These are phyloP conservation scores for Akanthomyces lecanii DNA, from an alignment of 2,329 filamentous ascomycete genomes.

Conservation along the genomic window DNA sequence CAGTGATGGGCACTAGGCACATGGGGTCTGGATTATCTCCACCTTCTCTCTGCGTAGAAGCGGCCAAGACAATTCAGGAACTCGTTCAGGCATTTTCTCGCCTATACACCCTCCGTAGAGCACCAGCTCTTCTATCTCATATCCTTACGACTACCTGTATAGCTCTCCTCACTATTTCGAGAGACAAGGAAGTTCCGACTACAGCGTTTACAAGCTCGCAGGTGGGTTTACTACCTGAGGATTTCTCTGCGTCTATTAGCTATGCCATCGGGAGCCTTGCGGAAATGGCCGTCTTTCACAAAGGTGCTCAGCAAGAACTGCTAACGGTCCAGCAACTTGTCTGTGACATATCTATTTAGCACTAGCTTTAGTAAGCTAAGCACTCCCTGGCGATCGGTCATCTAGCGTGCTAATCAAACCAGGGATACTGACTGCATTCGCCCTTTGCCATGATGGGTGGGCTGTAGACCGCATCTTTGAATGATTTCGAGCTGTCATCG, in stretches of 20 bases:
- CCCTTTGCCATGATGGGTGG: no score
- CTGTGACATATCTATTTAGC: neutral
- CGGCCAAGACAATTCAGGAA: conserved; percentile 54
- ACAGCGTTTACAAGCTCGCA: neutral
- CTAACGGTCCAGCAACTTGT: neutral
- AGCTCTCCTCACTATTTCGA: conserved; percentile 52
- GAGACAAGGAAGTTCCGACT: conserved; percentile 23
- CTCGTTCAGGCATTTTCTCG: conserved; percentile 53
- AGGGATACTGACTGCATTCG: no score
- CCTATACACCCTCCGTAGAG: conserved; percentile 53
- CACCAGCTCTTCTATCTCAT: conserved; percentile 57
- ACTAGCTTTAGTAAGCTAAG: no score
- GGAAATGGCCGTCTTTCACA: neutral
- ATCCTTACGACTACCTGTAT: conserved; percentile 56
- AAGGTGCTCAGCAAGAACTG: neutral
- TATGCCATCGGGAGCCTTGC: neutral
- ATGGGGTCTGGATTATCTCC: conserved; percentile 57
- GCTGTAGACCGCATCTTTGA: no score
- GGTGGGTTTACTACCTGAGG: neutral
- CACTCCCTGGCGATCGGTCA: no score
- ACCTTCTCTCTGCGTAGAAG: conserved; percentile 61
- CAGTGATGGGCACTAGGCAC: conserved; percentile 47
- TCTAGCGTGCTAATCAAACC: no score
- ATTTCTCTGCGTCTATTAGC: neutral
- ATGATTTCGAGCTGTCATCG: no score